Evolutionary conservation across 1,284 basidiomycete genomes (phyloP).

Genomic region (Paramarasmius palmivorus): DNA sequence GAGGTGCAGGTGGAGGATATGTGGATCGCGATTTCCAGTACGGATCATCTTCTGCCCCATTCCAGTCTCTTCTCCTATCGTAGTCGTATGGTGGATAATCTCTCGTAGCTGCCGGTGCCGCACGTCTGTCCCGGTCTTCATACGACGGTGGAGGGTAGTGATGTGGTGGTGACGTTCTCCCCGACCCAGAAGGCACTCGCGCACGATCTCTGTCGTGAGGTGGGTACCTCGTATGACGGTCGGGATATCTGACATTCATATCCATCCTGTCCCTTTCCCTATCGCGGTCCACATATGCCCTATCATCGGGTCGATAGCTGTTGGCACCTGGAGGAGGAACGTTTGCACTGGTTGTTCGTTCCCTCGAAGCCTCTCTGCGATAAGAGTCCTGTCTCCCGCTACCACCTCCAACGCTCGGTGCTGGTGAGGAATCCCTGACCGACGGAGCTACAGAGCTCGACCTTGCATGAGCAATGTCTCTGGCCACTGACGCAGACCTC

Average conservation of each 20-base stretch:
- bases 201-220: slow-evolving; percentile 30
- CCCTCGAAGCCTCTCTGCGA: slow-evolving; percentile 32
- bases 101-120: slow-evolving; percentile 9
- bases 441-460: slow-evolving; percentile 1
- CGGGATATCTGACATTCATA: slow-evolving; percentile 13
- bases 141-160: slow-evolving; percentile 18
- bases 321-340: slow-evolving; percentile 17
- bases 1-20: slow-evolving; percentile 18
- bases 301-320: slow-evolving; percentile 36
- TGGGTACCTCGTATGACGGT: slow-evolving; percentile 31
- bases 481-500: background rate
- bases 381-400: slow-evolving; percentile 3
- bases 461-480: background rate
- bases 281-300: slow-evolving; percentile 23
- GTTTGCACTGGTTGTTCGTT: slow-evolving; percentile 19
- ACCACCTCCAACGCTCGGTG: background rate
- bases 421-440: background rate
- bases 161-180: slow-evolving; percentile 26
- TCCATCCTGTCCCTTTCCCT: slow-evolving; percentile 5
- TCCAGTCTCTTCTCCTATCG: slow-evolving; percentile 36
- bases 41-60: slow-evolving; percentile 31
- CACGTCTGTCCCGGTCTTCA: slow-evolving; percentile 20
- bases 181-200: slow-evolving; percentile 29
- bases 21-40: slow-evolving; percentile 27
- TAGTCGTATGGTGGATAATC: slow-evolving; percentile 15